Percentiles rank a stretch among this genome's conserved stretches.
phyloP scores from a whole-genome alignment of 1,284 basidiomycete species.

The Ustilago xerochloae region DNA sequence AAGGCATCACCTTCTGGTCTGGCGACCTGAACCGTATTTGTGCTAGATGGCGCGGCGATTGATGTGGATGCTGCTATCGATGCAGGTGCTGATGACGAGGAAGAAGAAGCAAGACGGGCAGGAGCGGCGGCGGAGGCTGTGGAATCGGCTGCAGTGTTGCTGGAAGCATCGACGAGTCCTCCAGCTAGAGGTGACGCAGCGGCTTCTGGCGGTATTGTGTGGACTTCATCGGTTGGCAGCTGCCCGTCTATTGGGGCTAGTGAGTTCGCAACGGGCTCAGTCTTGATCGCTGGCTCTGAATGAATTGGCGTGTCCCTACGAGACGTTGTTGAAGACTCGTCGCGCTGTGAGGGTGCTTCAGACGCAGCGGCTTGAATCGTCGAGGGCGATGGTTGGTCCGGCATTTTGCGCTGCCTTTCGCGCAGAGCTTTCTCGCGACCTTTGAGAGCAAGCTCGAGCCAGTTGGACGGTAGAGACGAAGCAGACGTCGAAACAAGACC shows the following conservation, averaged over 20 bases:
- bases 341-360: background rate
- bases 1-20: slow-evolving; percentile 15
- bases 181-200: slow-evolving; percentile 8
- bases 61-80: slow-evolving; percentile 1
- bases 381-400: slow-evolving; percentile 3
- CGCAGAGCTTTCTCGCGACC: slow-evolving; percentile 19
- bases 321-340: background rate
- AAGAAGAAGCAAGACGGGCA: background rate
- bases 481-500: slow-evolving; percentile 25
- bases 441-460: slow-evolving; percentile 39
- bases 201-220: background rate
- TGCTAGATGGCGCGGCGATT: slow-evolving; percentile 11
- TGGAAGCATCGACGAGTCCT: slow-evolving; percentile 8
- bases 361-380: background rate
- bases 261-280: slow-evolving; percentile 1
- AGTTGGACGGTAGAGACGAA: slow-evolving; percentile 22
- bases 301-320: background rate
- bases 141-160: background rate
- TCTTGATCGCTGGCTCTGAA: slow-evolving; percentile 6
- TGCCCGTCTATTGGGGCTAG: background rate
- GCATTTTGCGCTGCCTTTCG: slow-evolving; percentile 32
- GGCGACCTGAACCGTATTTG: background rate
- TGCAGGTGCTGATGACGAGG: background rate
- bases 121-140: background rate
- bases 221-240: background rate